phyloP scores from a whole-genome alignment of 768 basidiomycete genomes.

The Podaxis sp. region DNA sequence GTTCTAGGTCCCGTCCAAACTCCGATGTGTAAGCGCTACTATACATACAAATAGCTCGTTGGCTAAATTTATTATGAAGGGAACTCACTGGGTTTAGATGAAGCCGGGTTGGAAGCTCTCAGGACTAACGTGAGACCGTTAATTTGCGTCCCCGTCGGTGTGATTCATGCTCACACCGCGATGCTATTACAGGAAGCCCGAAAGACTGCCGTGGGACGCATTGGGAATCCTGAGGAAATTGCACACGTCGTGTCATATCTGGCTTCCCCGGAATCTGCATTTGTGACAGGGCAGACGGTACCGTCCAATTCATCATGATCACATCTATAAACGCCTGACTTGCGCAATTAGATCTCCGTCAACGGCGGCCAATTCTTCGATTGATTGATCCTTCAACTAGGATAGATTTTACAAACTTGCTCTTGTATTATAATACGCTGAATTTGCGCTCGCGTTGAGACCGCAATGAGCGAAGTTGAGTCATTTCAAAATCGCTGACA shows the following conservation, averaged over 20 bases:
- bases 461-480: constrained; percentile 25
- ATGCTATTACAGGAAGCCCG: neutral
- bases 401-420: neutral
- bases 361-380: constrained; percentile 13
- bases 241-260: constrained; percentile 22
- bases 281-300: constrained; percentile 21
- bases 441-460: constrained; percentile 10
- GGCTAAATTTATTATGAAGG: neutral
- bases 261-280: constrained; percentile 19
- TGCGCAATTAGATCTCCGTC: neutral
- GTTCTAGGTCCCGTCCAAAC: constrained; percentile 3
- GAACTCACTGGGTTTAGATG: neutral
- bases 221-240: constrained; percentile 17
- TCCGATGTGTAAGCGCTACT: neutral
- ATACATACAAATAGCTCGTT: neutral
- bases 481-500: constrained; percentile 27
- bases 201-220: neutral
- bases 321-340: neutral
- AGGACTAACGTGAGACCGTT: neutral
- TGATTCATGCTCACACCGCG: neutral
- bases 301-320: neutral
- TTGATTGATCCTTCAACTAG: neutral
- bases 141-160: neutral
- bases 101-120: neutral
- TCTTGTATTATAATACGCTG: neutral